Evolutionary conservation across 2,329 filamentous ascomycete genomes (phyloP), one percentile per base, ranked within the genome.

Genomic region (Hortaea werneckii): DNA sequence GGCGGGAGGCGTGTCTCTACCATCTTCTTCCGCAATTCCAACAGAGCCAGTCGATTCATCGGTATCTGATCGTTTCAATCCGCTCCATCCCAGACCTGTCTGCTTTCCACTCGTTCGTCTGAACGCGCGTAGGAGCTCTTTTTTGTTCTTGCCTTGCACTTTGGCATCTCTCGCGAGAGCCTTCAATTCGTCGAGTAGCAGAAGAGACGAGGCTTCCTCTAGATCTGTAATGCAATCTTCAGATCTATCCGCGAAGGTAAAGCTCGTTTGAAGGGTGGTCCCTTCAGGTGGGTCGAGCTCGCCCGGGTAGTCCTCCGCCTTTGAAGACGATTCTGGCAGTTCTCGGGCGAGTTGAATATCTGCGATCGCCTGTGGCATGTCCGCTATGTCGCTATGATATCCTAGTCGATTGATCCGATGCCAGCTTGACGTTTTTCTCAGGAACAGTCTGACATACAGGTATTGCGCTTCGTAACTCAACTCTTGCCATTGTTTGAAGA

Each of bases 381-480:
- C 79, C 39, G 82, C 76, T 50, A 98, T 84, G 61, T 96, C 89
- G 52, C 80, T 78, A 58, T 90, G 79, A 58, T 95, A 95, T 1
- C 80, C 79, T 27, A 98, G 67, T 20, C 80, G 79, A 56, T 77
- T 79, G 51, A 87, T 77, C 7, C 92, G 82, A 69, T 95, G 88
- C 92, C 92, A 98, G 1, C 82, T 81, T 20, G 85, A 85, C 1
- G 87, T 87, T 64, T 98, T 98, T 40, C 92, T 81, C 3, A 98
- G 72, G 60, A 98, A 98, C 1, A 98, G 70, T 20, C 92, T 81
- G 10, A 96, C 89, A 66, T 95, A 95, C 79, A 98, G 67, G 65
- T 94, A 96, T 58, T 96, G 89, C 12, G 87, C 77, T 61, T 95
- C 87, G 61, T 95, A 96, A 28, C 74, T 71, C 43, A 96, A 62